Conservation (phyloP, 306 rosid genomes). For the Pyrus betulifolia region DNA sequence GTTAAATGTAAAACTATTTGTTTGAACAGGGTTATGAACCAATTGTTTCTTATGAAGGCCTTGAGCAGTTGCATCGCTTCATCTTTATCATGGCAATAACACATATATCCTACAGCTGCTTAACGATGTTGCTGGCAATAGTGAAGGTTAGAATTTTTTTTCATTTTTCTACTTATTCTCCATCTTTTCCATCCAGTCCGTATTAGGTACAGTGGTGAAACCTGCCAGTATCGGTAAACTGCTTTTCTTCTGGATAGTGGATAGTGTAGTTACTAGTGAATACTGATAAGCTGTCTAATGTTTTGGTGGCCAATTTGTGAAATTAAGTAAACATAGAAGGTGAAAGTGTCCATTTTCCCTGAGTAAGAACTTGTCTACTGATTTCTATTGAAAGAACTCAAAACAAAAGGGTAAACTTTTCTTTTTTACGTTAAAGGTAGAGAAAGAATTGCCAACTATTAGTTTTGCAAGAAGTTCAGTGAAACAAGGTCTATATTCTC, state of each 20-base stretch:
- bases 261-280: not conserved
- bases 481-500: not conserved
- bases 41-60: constrained; percentile 86
- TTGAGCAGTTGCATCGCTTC: constrained; percentile 97
- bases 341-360: not conserved
- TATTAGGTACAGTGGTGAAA: not conserved
- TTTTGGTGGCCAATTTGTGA: not conserved
- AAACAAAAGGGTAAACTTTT: not conserved
- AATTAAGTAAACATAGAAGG: not conserved
- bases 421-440: not conserved
- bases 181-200: not conserved
- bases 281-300: not conserved
- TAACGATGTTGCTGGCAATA: constrained; percentile 90
- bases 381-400: not conserved
- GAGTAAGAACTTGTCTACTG: not conserved
- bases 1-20: constrained; percentile 16
- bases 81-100: constrained; percentile 97
- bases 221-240: not conserved
- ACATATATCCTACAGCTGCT: constrained; percentile 92
- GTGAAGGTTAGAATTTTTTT: constrained; percentile 60
- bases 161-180: not conserved
- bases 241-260: not conserved
- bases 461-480: not conserved
- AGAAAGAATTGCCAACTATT: not conserved
- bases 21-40: constrained; percentile 80